Conservation (phyloP, 176 grass and related monocot species). For the Luzula sylvatica region DNA sequence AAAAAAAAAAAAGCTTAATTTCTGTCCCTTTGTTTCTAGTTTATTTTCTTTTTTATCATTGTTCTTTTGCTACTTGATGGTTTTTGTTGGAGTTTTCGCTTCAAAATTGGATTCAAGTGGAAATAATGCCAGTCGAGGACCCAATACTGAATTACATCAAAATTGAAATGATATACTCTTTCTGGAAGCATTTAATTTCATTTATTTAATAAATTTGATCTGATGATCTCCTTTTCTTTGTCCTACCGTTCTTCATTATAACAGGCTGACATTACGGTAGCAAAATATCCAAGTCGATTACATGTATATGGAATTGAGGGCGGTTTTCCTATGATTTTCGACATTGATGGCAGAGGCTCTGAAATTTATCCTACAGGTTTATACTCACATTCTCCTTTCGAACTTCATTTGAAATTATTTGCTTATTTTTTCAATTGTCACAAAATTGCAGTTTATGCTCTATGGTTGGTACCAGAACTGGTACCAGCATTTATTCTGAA, state of each 20-base stretch:
- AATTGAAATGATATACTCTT: no score
- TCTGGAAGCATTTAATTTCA: no score
- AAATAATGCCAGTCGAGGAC: no score
- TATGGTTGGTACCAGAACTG: constrained; percentile 75
- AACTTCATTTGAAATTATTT: background rate
- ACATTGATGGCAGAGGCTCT: constrained; percentile 75
- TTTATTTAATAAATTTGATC: no score
- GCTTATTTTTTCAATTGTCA: background rate
- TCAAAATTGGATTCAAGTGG: no score
- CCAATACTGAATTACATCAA: no score
- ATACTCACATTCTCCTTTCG: constrained; percentile 6
- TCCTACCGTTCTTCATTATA: background rate
- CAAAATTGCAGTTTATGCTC: constrained; percentile 69
- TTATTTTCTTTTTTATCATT: no score
- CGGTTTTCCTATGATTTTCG: constrained; percentile 68
- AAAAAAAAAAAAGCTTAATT: no score
- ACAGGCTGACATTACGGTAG: constrained; percentile 63
- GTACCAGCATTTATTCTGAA: constrained; percentile 87
- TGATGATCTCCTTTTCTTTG: no score
- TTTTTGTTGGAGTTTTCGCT: no score
- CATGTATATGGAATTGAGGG: constrained; percentile 90
- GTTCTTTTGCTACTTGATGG: no score
- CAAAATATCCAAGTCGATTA: constrained; percentile 68
- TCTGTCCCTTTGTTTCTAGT: no score
- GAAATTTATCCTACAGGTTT: constrained; percentile 86